Evolutionary conservation across 2,329 filamentous ascomycete species (phyloP).

Genomic region (Trematosphaeria pertusa): DNA sequence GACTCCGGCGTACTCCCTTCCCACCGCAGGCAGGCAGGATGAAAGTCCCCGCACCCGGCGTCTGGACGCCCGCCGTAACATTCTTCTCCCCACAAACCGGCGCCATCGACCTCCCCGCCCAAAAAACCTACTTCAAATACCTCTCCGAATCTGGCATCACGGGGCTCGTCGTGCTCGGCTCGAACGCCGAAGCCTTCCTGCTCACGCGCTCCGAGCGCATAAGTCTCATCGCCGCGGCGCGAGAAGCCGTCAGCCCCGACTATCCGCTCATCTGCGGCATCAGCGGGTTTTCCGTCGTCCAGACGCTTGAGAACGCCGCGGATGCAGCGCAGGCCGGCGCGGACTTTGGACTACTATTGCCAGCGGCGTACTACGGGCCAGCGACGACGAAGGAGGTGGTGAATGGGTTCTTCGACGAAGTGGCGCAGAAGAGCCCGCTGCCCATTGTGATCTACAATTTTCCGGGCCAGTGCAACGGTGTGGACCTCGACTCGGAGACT

Average conservation of each 20-base stretch:
- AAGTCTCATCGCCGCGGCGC: slow-evolving; percentile 48
- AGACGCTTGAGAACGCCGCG: slow-evolving; percentile 52
- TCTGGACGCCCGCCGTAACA: slow-evolving; percentile 53
- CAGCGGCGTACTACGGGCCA: slow-evolving; percentile 55
- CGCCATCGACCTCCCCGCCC: slow-evolving; percentile 50
- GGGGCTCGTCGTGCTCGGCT: slow-evolving; percentile 56
- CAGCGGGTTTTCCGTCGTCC: slow-evolving; percentile 52
- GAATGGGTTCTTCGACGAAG: slow-evolving; percentile 51
- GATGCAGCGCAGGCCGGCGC: slow-evolving; percentile 53
- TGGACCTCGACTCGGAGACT: slow-evolving; percentile 72
- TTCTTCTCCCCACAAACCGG: slow-evolving; percentile 53
- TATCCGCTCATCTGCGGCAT: slow-evolving; percentile 56
- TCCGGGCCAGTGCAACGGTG: slow-evolving; percentile 69
- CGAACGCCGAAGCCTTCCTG: slow-evolving; percentile 56
- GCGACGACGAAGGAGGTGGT: slow-evolving; percentile 52
- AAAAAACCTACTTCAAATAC: slow-evolving; percentile 54
- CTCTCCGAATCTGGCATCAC: slow-evolving; percentile 52
- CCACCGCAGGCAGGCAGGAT: no score
- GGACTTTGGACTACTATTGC: slow-evolving; percentile 53
- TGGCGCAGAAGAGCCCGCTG: slow-evolving; percentile 66
- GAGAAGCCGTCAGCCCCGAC: slow-evolving; percentile 50
- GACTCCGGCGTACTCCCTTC: no score
- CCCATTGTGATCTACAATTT: slow-evolving; percentile 78
- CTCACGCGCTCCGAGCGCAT: slow-evolving; percentile 54
- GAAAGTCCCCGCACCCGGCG: slow-evolving; percentile 25